Conservation (phyloP, 495 filamentous ascomycete species). For the Podospora pseudoanserina region DNA sequence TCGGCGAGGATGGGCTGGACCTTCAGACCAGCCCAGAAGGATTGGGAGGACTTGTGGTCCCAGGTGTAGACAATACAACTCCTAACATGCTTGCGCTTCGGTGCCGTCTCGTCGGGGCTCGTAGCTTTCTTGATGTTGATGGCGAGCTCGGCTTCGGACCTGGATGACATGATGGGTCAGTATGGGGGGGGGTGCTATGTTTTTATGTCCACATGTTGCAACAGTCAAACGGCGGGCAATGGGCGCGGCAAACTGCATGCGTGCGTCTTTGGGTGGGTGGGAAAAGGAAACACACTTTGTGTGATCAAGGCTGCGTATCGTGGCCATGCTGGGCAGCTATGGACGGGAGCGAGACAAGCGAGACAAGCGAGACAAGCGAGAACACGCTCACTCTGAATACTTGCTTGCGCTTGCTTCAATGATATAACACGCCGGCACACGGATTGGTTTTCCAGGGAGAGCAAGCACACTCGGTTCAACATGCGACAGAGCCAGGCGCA, state of each 20-base stretch:
- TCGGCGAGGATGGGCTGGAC: conserved; percentile 97
- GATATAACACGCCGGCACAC: background rate
- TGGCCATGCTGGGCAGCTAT: conserved; percentile 40
- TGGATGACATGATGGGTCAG: conserved; percentile 37
- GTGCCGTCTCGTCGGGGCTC: conserved; percentile 89
- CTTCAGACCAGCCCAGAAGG: conserved; percentile 99
- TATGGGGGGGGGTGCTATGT: conserved; percentile 5
- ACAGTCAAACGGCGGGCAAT: conserved; percentile 3
- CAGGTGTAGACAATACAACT: conserved; percentile 98
- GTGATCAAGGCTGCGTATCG: conserved; percentile 47
- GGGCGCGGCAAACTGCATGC: background rate
- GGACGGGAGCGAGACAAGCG: background rate
- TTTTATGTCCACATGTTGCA: background rate
- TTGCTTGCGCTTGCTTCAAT: background rate
- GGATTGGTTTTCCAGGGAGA: background rate
- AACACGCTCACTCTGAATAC: background rate
- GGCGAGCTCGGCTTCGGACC: conserved; percentile 87
- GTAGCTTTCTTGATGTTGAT: conserved; percentile 98
- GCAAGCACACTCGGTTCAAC: background rate
- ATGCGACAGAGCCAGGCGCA: background rate
- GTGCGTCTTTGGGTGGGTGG: background rate
- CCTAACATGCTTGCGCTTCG: conserved; percentile 98
- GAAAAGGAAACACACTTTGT: conserved; percentile 37
- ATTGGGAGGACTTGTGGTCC: conserved; percentile 95
- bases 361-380: background rate